A percentile compares a stretch with the other conserved stretches of the same genome.
phyloP scores from a whole-genome alignment of 2,329 filamentous ascomycete species.

The Fusarium bulbicola region DNA sequence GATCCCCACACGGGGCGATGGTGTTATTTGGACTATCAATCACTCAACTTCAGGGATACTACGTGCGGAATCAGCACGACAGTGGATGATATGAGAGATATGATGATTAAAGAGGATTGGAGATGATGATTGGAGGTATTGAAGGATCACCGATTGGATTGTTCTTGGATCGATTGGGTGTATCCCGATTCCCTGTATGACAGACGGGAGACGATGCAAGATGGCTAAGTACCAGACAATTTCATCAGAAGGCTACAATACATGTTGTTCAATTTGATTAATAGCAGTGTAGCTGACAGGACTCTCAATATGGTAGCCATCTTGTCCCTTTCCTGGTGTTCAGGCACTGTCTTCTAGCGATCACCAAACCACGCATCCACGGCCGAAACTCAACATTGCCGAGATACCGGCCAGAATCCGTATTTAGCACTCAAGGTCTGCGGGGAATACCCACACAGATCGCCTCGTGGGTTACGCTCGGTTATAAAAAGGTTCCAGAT shows the following conservation, averaged over 20 bases:
- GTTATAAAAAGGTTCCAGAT: not conserved
- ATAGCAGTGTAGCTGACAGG: accelerated
- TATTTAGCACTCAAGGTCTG: not conserved
- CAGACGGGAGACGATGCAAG: not conserved
- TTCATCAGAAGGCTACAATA: accelerated
- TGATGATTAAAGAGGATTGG: not conserved
- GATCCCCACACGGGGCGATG: slow-evolving; percentile 37
- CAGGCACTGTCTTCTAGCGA: not conserved
- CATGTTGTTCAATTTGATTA: accelerated
- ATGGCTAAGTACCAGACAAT: not conserved
- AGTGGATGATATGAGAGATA: not conserved
- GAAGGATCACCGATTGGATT: not conserved
- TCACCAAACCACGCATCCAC: not conserved
- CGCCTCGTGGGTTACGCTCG: not conserved
- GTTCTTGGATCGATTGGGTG: not conserved
- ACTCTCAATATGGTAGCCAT: too few species aligned
- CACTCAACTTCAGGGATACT: slow-evolving; percentile 30
- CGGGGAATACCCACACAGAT: not conserved
- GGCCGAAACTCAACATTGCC: not conserved
- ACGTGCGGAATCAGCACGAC: not conserved
- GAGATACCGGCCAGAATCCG: not conserved
- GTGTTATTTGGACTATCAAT: slow-evolving; percentile 42
- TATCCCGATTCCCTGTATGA: not conserved
- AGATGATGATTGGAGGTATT: not conserved
- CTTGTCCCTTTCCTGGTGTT: not conserved